Percentiles rank a stretch among this genome's conserved stretches.
Evolutionary conservation across 1,284 basidiomycete genomes (phyloP).

Genomic region (Laetiporus sulphureus): DNA sequence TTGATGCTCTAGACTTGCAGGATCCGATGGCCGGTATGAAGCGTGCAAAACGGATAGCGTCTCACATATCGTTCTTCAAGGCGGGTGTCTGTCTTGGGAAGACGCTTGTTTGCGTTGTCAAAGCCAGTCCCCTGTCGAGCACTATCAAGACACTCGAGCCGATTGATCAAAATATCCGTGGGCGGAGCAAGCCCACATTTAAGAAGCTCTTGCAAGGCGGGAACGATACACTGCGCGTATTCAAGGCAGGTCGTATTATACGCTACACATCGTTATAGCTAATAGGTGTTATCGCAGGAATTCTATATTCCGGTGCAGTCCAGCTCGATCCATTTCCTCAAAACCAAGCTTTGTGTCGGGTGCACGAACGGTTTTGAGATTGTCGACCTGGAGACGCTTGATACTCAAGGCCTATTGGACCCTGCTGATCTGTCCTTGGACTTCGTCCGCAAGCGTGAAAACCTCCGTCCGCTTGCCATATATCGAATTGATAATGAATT

Average conservation of each 20-base stretch:
- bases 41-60: constrained; percentile 91
- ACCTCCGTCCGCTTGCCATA: constrained; percentile 89
- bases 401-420: constrained; percentile 94
- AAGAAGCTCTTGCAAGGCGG: constrained; percentile 90
- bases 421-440: constrained; percentile 89
- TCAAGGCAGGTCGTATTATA: constrained; percentile 59
- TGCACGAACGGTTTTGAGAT: constrained; percentile 99
- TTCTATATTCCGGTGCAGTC: constrained; percentile 99
- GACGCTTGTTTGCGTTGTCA: constrained; percentile 97
- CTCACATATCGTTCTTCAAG: constrained; percentile 98
- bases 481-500: constrained; percentile 98
- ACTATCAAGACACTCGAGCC: constrained; percentile 98
- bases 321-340: constrained; percentile 94
- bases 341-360: constrained; percentile 96
- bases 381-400: constrained; percentile 94
- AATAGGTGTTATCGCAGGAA: constrained; percentile 48
- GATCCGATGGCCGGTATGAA: constrained; percentile 91
- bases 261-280: constrained; percentile 1
- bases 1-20: constrained; percentile 87
- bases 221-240: constrained; percentile 91
- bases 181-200: constrained; percentile 88
- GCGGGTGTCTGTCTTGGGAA: constrained; percentile 89
- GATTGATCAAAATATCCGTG: constrained; percentile 83
- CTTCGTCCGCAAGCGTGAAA: constrained; percentile 87
- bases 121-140: constrained; percentile 89